These are phyloP conservation scores for Tetrapisispora pingtungensis DNA, from an alignment of 805 yeast species.

Conservation along the genomic window DNA sequence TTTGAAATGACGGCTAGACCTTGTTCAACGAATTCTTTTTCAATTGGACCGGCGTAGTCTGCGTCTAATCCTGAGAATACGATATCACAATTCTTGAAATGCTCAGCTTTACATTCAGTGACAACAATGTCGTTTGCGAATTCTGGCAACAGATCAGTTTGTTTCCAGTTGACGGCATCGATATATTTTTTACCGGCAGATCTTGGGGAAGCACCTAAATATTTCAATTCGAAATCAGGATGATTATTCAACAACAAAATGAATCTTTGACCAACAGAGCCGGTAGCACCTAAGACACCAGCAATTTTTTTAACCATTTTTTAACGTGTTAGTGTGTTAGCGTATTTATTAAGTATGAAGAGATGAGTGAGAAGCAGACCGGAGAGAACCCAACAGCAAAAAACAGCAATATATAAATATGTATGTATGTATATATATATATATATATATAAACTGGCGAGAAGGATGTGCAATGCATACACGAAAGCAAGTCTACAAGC, in stretches of 20 bases:
- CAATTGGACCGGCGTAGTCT: slow-evolving; percentile 88
- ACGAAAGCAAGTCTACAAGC: too few species aligned
- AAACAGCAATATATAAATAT: too few species aligned
- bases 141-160: slow-evolving; percentile 72
- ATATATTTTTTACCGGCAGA: slow-evolving; percentile 84
- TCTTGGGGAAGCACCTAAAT: slow-evolving; percentile 85
- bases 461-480: too few species aligned
- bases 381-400: too few species aligned
- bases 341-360: too few species aligned
- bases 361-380: too few species aligned
- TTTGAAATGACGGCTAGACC: slow-evolving; percentile 85
- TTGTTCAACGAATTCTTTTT: slow-evolving; percentile 67
- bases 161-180: slow-evolving; percentile 92
- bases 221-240: slow-evolving; percentile 79
- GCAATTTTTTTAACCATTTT: slow-evolving; percentile 33
- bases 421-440: too few species aligned
- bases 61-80: slow-evolving; percentile 93
- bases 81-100: slow-evolving; percentile 81
- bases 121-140: slow-evolving; percentile 54
- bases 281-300: slow-evolving; percentile 97
- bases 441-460: too few species aligned
- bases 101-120: slow-evolving; percentile 64
- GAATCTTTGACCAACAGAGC: slow-evolving; percentile 95
- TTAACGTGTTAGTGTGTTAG: too few species aligned
- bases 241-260: slow-evolving; percentile 74